Percentiles rank a stretch among this genome's conserved stretches.
Conservation (phyloP, 164 flowering plant species). For the Protea cynaroides region DNA sequence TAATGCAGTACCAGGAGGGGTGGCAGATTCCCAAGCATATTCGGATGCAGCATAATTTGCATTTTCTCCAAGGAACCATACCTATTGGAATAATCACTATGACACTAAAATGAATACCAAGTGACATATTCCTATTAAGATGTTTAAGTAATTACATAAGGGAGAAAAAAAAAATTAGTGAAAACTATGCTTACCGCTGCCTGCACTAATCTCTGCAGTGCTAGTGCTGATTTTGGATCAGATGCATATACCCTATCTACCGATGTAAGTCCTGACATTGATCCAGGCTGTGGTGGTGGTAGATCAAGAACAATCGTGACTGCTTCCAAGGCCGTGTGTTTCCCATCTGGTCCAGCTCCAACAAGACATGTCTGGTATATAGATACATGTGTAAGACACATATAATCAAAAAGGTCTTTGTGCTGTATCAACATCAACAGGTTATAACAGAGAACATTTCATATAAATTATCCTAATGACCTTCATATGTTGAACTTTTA, state of each 20-base stretch:
- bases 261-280: conserved; percentile 70
- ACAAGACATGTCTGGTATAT: conserved; percentile 78
- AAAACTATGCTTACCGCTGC: conserved; percentile 74
- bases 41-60: conserved; percentile 99
- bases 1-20: conserved; percentile 98
- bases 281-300: conserved; percentile 98
- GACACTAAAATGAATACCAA: background rate
- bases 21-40: conserved; percentile 99
- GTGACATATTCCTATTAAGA: background rate
- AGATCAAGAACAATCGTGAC: conserved; percentile 97
- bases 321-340: conserved; percentile 98
- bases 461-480: background rate
- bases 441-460: conserved; percentile 1
- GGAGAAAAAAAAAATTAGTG: conserved; percentile 1
- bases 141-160: background rate
- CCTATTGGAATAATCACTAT: conserved; percentile 37
- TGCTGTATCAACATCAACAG: conserved; percentile 4
- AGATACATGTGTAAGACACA: conserved; percentile 6
- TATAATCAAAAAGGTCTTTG: background rate
- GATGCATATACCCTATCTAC: conserved; percentile 89
- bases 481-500: background rate
- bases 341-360: conserved; percentile 99
- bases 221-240: conserved; percentile 98
- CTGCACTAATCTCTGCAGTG: conserved; percentile 90
- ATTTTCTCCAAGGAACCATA: conserved; percentile 99